Conservation (phyloP, 1,284 basidiomycete species). For the Sanghuangporus baumii region DNA sequence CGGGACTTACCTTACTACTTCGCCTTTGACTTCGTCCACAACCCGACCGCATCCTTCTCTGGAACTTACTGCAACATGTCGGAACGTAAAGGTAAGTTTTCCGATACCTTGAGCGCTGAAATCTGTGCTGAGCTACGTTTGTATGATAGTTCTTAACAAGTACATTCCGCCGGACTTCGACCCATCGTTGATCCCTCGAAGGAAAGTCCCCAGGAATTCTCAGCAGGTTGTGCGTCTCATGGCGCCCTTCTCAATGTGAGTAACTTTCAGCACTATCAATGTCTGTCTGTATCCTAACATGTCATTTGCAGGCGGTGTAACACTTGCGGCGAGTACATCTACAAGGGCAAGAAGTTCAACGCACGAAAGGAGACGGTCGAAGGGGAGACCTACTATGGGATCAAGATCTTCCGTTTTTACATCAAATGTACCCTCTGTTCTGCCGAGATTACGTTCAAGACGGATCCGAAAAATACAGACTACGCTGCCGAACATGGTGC, state of each 20-base stretch:
- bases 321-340: conserved; percentile 96
- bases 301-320: conserved; percentile 67
- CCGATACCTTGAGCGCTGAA: background rate
- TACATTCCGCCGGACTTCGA: conserved; percentile 96
- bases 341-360: conserved; percentile 99
- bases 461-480: conserved; percentile 97
- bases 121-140: conserved; percentile 5
- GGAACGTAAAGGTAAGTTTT: conserved; percentile 71
- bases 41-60: background rate
- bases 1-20: no score
- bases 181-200: conserved; percentile 90
- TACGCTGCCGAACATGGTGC: conserved; percentile 91
- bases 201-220: conserved; percentile 84
- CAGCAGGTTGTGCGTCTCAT: conserved; percentile 98
- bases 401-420: conserved; percentile 89
- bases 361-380: conserved; percentile 97
- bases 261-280: conserved; percentile 19
- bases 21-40: background rate
- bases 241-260: conserved; percentile 96
- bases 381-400: conserved; percentile 96
- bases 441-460: conserved; percentile 99
- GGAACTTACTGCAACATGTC: conserved; percentile 57
- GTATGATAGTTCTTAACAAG: conserved; percentile 73
- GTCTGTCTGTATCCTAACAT: conserved; percentile 7
- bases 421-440: conserved; percentile 90